Evolutionary conservation across 495 filamentous ascomycete species (phyloP).

Genomic region (Chaetomium fimeti): DNA sequence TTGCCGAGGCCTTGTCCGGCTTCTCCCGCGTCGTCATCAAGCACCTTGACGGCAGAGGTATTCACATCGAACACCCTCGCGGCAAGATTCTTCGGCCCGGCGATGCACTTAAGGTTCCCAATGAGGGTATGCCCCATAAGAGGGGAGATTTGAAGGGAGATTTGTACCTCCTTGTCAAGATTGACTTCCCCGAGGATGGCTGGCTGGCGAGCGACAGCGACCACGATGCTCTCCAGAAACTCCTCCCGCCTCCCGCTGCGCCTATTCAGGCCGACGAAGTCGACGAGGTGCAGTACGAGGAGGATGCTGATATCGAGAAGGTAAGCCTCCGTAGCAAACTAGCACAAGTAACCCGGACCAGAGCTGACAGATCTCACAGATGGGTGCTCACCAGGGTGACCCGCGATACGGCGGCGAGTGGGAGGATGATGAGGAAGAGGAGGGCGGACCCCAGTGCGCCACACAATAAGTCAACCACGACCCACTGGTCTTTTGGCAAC

Average conservation of each 20-base stretch:
- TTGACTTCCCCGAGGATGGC: slow-evolving; percentile 83
- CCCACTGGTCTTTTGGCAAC: background rate
- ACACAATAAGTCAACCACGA: slow-evolving; percentile 63
- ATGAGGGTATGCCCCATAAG: slow-evolving; percentile 94
- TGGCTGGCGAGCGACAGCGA: slow-evolving; percentile 71
- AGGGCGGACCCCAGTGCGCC: slow-evolving; percentile 68
- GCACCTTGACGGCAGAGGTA: slow-evolving; percentile 91
- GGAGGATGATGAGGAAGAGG: slow-evolving; percentile 79
- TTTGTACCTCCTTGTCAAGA: slow-evolving; percentile 78
- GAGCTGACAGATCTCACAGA: slow-evolving; percentile 43
- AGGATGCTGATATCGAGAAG: slow-evolving; percentile 75
- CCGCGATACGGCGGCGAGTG: slow-evolving; percentile 65
- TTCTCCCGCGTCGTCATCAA: slow-evolving; percentile 89
- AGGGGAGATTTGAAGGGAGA: slow-evolving; percentile 79
- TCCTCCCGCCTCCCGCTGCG: slow-evolving; percentile 63
- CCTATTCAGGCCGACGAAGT: slow-evolving; percentile 66
- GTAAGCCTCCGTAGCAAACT: slow-evolving; percentile 47
- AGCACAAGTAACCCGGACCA: background rate
- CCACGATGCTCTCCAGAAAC: slow-evolving; percentile 64
- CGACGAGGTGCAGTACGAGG: slow-evolving; percentile 84
- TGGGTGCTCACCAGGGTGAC: slow-evolving; percentile 65
- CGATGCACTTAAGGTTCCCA: slow-evolving; percentile 77
- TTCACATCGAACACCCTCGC: slow-evolving; percentile 69
- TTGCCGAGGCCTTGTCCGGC: slow-evolving; percentile 81
- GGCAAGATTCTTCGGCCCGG: slow-evolving; percentile 76